phyloP scores from a whole-genome alignment of 1,139 yeast genomes.

The Candida sanyaensis region DNA sequence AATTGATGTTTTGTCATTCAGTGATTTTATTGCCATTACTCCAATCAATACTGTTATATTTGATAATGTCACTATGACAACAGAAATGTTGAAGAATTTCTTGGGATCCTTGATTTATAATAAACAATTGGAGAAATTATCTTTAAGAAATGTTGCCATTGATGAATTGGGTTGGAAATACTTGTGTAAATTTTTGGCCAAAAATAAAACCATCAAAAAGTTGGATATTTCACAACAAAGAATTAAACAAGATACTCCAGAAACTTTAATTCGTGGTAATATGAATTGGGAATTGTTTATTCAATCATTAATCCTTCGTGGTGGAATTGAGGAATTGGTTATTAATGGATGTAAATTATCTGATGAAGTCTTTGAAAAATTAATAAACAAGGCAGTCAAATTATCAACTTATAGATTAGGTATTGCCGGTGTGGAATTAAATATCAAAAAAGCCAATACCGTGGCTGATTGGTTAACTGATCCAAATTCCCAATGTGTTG shows the following conservation, averaged over 20 bases:
- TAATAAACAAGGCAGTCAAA: conserved; percentile 56
- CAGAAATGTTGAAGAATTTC: conserved; percentile 76
- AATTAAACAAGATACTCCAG: conserved; percentile 51
- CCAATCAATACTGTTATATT: conserved; percentile 79
- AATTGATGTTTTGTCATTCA: conserved; percentile 83
- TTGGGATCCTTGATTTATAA: conserved; percentile 64
- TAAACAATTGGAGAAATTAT: conserved; percentile 63
- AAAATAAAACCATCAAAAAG: conserved; percentile 58
- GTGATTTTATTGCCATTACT: conserved; percentile 83
- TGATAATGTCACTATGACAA: conserved; percentile 78
- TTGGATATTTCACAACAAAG: conserved; percentile 82
- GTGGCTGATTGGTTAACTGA: conserved; percentile 65
- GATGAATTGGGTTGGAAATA: conserved; percentile 72
- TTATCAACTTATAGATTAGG: conserved; percentile 70
- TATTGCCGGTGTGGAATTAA: conserved; percentile 70
- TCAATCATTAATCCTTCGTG: conserved; percentile 55
- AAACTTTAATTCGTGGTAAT: conserved; percentile 52
- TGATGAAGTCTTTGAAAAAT: conserved; percentile 48
- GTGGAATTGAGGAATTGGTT: conserved; percentile 81
- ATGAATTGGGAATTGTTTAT: conserved; percentile 80
- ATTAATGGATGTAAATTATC: conserved; percentile 76
- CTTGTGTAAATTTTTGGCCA: conserved; percentile 69
- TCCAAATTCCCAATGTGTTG: conserved; percentile 60
- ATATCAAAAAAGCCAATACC: conserved; percentile 53
- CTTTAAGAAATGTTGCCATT: conserved; percentile 77